phyloP scores from a whole-genome alignment of 2,329 filamentous ascomycete genomes.

The Colletotrichum falcatum region DNA sequence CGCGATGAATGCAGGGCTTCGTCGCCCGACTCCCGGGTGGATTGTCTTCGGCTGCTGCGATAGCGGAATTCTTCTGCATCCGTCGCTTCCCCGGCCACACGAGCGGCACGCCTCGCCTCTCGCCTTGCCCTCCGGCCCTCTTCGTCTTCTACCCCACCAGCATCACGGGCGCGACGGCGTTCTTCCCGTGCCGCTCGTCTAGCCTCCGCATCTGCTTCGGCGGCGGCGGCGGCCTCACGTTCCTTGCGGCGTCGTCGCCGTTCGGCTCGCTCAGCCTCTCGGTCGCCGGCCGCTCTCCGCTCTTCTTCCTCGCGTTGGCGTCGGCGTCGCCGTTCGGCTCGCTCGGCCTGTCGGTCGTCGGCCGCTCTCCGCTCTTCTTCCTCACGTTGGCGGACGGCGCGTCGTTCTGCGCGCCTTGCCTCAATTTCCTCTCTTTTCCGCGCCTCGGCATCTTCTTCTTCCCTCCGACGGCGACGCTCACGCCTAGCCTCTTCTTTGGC shows the following conservation, averaged over 20 bases:
- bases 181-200: constrained; percentile 60
- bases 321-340: constrained; percentile 64
- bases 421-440: constrained; percentile 69
- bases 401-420: constrained; percentile 66
- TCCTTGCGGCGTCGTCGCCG: constrained; percentile 63
- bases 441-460: constrained; percentile 65
- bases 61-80: constrained; percentile 53
- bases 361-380: constrained; percentile 62
- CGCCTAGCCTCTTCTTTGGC: constrained; percentile 68
- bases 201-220: constrained; percentile 61
- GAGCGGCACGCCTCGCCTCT: constrained; percentile 62
- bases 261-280: constrained; percentile 62
- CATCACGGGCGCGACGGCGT: constrained; percentile 60
- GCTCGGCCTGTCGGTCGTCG: constrained; percentile 62
- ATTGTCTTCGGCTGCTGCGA: constrained; percentile 56
- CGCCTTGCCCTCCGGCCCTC: constrained; percentile 66
- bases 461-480: constrained; percentile 66
- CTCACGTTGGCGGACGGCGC: constrained; percentile 61
- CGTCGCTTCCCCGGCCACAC: constrained; percentile 46
- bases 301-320: constrained; percentile 62
- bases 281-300: constrained; percentile 61
- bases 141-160: constrained; percentile 60
- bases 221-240: constrained; percentile 55
- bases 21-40: constrained; percentile 56
- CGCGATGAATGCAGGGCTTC: constrained; percentile 58